These are phyloP conservation scores for Hirsutella minnesotensis DNA, from an alignment of 2,329 filamentous ascomycete genomes.

Conservation along the genomic window DNA sequence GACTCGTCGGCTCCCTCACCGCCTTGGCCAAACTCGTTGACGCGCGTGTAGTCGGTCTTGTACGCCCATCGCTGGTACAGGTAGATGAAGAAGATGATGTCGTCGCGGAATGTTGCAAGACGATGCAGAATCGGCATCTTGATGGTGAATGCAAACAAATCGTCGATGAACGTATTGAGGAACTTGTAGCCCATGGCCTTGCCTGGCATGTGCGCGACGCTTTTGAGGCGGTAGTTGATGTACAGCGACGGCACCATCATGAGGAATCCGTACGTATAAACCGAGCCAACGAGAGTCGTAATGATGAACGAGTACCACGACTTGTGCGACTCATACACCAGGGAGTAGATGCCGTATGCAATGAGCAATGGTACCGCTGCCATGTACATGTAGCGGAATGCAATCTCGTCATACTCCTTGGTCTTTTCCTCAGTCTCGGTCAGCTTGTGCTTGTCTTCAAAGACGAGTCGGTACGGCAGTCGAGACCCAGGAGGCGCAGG, in stretches of 20 bases:
- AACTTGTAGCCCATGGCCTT: slow-evolving; percentile 98
- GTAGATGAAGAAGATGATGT: slow-evolving; percentile 97
- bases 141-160: slow-evolving; percentile 96
- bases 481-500: slow-evolving; percentile 54
- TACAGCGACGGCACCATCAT: slow-evolving; percentile 98
- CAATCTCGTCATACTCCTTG: slow-evolving; percentile 94
- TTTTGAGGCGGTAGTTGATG: slow-evolving; percentile 97
- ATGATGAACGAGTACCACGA: slow-evolving; percentile 97
- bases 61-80: slow-evolving; percentile 91
- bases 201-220: slow-evolving; percentile 90
- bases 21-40: slow-evolving; percentile 97
- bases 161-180: slow-evolving; percentile 97
- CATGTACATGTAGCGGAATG: slow-evolving; percentile 95
- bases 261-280: slow-evolving; percentile 96
- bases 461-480: slow-evolving; percentile 68
- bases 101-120: slow-evolving; percentile 82
- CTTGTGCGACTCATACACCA: slow-evolving; percentile 91
- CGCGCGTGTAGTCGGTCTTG: slow-evolving; percentile 77
- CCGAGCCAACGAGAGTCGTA: slow-evolving; percentile 84
- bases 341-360: slow-evolving; percentile 82
- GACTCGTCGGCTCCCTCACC: slow-evolving; percentile 66
- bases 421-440: slow-evolving; percentile 95
- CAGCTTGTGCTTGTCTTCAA: slow-evolving; percentile 95
- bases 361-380: slow-evolving; percentile 78
- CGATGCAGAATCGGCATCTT: slow-evolving; percentile 96